Evolutionary conservation across 352 stramenopile species (phyloP).

Genomic region (Stramenopiles sp.): DNA sequence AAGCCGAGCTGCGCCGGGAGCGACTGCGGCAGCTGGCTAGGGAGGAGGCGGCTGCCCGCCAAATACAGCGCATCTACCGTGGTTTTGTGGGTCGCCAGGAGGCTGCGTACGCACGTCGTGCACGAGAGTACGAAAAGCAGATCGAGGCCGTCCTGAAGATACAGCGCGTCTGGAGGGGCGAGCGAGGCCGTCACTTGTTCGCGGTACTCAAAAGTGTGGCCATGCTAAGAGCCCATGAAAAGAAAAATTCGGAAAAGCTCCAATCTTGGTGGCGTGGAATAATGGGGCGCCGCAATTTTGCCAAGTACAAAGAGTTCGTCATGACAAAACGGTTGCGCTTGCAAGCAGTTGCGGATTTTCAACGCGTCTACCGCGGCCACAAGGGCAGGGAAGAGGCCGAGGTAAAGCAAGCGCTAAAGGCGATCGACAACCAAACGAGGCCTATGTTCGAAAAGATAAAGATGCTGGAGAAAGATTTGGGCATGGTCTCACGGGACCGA

Average conservation of each 20-base stretch:
- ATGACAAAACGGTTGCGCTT: slow-evolving; percentile 28
- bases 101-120: neutral
- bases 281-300: slow-evolving; percentile 17
- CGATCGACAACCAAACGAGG: slow-evolving; percentile 43
- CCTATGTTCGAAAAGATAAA: slow-evolving; percentile 34
- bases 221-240: slow-evolving; percentile 19
- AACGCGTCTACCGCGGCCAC: slow-evolving; percentile 50
- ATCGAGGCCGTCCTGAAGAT: slow-evolving; percentile 36
- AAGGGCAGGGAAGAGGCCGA: slow-evolving; percentile 42
- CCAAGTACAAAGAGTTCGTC: slow-evolving; percentile 30
- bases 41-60: slow-evolving; percentile 21
- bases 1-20: slow-evolving; percentile 7
- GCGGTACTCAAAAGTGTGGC: slow-evolving; percentile 31
- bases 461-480: neutral
- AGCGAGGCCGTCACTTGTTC: slow-evolving; percentile 46
- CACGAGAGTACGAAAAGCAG: slow-evolving; percentile 15
- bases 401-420: slow-evolving; percentile 42
- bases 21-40: slow-evolving; percentile 19
- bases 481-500: neutral
- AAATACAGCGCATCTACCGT: slow-evolving; percentile 28
- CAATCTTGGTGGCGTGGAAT: slow-evolving; percentile 21
- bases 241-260: slow-evolving; percentile 19
- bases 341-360: slow-evolving; percentile 36
- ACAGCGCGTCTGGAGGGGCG: slow-evolving; percentile 44
- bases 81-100: slow-evolving; percentile 23